phyloP scores from a whole-genome alignment of 768 basidiomycete species.

The Mycena sanguinolenta region DNA sequence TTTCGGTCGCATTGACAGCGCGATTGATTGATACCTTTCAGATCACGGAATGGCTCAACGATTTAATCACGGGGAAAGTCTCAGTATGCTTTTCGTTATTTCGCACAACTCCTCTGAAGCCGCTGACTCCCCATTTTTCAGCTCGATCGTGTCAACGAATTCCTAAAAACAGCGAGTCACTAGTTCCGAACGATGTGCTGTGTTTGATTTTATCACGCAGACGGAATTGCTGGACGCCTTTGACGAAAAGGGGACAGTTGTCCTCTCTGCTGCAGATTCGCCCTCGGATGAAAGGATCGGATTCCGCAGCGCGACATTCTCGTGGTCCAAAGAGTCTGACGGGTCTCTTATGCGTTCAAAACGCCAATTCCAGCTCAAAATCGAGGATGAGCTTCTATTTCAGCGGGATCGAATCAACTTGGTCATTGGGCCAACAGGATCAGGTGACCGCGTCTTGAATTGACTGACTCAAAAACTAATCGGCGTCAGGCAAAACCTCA shows the following conservation, averaged over 20 bases:
- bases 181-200: too few species aligned
- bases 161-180: slow-evolving; percentile 51
- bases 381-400: slow-evolving; percentile 68
- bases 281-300: slow-evolving; percentile 55
- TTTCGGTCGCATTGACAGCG: not conserved
- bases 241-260: slow-evolving; percentile 34
- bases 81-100: slow-evolving; percentile 60
- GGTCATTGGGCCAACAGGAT: slow-evolving; percentile 66
- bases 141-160: slow-evolving; percentile 60
- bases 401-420: slow-evolving; percentile 66
- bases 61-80: slow-evolving; percentile 62
- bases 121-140: not conserved
- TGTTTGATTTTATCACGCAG: slow-evolving; percentile 39
- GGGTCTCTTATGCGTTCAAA: slow-evolving; percentile 50
- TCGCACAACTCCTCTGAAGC: not conserved
- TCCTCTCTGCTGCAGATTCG: not conserved
- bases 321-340: slow-evolving; percentile 59
- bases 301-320: slow-evolving; percentile 66
- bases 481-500: slow-evolving; percentile 64
- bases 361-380: slow-evolving; percentile 61
- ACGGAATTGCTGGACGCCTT: slow-evolving; percentile 64
- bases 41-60: slow-evolving; percentile 17
- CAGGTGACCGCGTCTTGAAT: not conserved
- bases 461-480: not conserved
- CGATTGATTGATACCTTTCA: not conserved